A percentile compares a stretch with the other conserved stretches of the same genome.
phyloP scores from a whole-genome alignment of 2,329 filamentous ascomycete species.

The Pseudogymnoascus sp. region DNA sequence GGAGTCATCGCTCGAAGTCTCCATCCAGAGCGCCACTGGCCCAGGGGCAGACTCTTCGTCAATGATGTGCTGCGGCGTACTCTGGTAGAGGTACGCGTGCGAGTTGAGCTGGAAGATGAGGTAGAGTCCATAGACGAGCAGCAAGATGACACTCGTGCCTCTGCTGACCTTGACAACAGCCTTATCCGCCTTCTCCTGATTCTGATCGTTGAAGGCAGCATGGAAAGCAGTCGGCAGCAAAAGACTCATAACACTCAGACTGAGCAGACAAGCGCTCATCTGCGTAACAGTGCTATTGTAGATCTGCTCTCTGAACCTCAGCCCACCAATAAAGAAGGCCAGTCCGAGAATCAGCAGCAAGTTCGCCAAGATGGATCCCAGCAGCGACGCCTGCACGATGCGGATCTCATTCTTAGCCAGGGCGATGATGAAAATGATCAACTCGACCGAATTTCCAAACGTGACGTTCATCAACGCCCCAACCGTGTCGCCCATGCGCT shows the following conservation, averaged over 20 bases:
- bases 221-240: constrained; percentile 88
- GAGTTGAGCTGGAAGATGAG: constrained; percentile 87
- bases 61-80: constrained; percentile 84
- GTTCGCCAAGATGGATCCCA: constrained; percentile 86
- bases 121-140: constrained; percentile 76
- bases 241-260: constrained; percentile 81
- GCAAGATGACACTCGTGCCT: constrained; percentile 75
- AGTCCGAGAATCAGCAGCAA: constrained; percentile 84
- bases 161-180: constrained; percentile 78
- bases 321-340: constrained; percentile 78
- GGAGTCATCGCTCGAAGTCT: constrained; percentile 56
- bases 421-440: constrained; percentile 77
- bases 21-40: constrained; percentile 72
- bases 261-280: constrained; percentile 90
- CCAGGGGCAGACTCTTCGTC: constrained; percentile 86
- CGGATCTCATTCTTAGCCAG: constrained; percentile 76
- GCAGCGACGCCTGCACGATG: constrained; percentile 82
- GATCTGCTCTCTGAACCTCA: constrained; percentile 84
- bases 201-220: constrained; percentile 63
- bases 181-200: constrained; percentile 47
- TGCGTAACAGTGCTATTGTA: constrained; percentile 95
- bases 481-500: constrained; percentile 62
- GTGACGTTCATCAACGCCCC: constrained; percentile 69
- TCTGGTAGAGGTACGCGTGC: constrained; percentile 85
- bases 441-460: constrained; percentile 70